Conservation (phyloP, 352 stramenopile species). For the Pseudoperonospora humuli region DNA sequence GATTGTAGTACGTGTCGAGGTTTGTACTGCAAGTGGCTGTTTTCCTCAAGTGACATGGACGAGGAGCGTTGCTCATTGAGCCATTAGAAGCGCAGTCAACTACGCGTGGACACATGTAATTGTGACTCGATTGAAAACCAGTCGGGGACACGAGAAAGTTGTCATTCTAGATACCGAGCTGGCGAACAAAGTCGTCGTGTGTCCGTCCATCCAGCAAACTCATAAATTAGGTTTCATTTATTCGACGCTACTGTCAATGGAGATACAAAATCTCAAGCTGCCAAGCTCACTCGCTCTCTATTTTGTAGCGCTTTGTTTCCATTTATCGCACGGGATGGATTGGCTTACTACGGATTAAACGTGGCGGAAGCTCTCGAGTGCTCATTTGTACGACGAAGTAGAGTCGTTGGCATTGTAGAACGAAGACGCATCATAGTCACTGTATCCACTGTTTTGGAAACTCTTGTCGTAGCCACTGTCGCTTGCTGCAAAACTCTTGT, state of each 20-base stretch:
- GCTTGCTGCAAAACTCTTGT: neutral
- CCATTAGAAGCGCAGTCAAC: no score
- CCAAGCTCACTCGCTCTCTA: slow-evolving; percentile 1
- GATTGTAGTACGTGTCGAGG: no score
- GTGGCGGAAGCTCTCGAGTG: no score
- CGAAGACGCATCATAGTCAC: slow-evolving; percentile 15
- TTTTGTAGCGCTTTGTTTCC: neutral
- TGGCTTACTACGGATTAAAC: no score
- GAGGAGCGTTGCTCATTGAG: no score
- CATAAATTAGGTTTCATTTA: slow-evolving; percentile 38
- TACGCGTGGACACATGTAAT: no score
- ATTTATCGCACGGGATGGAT: slow-evolving; percentile 1
- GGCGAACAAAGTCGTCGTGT: no score
- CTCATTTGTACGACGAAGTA: slow-evolving; percentile 30
- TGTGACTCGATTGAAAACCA: no score
- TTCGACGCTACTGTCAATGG: slow-evolving; percentile 14
- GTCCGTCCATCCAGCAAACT: slow-evolving; percentile 33
- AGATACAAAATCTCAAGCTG: neutral
- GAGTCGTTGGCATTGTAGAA: slow-evolving; percentile 17
- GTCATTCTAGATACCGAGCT: no score
- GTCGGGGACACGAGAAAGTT: no score
- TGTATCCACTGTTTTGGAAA: slow-evolving; percentile 32
- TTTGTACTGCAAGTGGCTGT: no score
- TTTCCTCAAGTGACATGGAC: no score
- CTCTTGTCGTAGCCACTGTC: slow-evolving; percentile 20